Evolutionary conservation across 176 grass and related monocot genomes (phyloP), one percentile per base, ranked within the genome.

Genomic region (Eragrostis curvula): DNA sequence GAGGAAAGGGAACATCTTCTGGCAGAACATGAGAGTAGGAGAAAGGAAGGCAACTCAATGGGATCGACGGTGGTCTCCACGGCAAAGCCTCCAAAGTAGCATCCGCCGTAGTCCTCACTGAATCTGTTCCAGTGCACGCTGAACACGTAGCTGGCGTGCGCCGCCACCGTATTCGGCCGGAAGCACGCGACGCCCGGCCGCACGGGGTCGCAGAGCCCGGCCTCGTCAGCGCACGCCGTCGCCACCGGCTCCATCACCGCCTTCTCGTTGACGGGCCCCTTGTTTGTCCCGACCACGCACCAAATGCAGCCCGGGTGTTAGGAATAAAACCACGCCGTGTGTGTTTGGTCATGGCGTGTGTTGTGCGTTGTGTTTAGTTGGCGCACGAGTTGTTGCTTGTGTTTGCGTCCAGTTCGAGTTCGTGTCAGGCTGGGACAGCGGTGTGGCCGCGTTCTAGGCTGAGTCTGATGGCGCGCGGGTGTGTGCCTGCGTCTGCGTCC

Each of bases 81-180:
- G 10, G 88, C 93, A 20, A 88, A 77, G 25, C 88, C 93, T 13
- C 21, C 57, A 57, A 92, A 96, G 87, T 86, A 90, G 85, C 93
- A 96, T 3, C 75, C 88, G 40, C 93, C 88, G 65, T 77, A 73
- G 44, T 82, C 77, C 80, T 85, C 65, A 48, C 86, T 84, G 82
- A 92, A 92, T 75, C 23, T 83, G 74, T 90, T 88, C 93, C 93
- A 96, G 71, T 92, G 87, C 32, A 82, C 83, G 63, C 91, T 96
- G 73, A 96, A 90, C 5, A 81, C 87, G 63, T 90, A 92, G 85
- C 55, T 90, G 2, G 90, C 82, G 50, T 88, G 81, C 65, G 78
- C 72, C 7, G 25, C 7, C 41, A 81, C 24, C 42, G 78, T 85
- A 84, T 87, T 17, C 0, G 87, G 85, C 69, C 55, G 43, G 79